Evolutionary conservation across 495 filamentous ascomycete genomes (phyloP), one percentile per base, ranked within the genome.

Genomic region (Annulohypoxylon moriforme): DNA sequence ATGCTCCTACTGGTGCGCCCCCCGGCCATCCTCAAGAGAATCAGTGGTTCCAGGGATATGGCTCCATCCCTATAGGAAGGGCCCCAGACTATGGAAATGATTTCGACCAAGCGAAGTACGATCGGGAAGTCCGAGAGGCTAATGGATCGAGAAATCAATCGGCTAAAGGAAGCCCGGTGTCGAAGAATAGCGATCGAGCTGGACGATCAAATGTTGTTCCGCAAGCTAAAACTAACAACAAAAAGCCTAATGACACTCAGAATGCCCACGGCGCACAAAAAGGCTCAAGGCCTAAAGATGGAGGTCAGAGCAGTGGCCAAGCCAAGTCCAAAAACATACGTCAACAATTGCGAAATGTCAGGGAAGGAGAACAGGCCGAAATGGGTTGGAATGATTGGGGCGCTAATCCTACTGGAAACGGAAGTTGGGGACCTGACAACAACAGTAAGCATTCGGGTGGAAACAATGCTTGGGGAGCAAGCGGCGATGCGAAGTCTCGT

Each of bases 121-220:
- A 47, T 27, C 18, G 40, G n/a, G 33, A 36, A 33, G 24, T 47
- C 5, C 38, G 52, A 18, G 27, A 56, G 20, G 16, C 33, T 31
- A 38, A 22, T 1, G 49, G 49, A 14, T 14, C 60, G n/a, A 36
- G 8, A 53, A 44, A 6, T 27, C 27, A 22, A 31, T 38, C 50
- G n/a, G 36, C 57, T 2, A 53, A 66, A 36, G 40, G 10, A 24
- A 16, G 11, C 31, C 18, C 52, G n/a, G 24, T 14, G 13, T 29
- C 11, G 22, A 70, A 67, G 60, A 42, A 14, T 20, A 67, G 53
- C 38, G 71, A 75, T 20, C 53, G 31, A 2, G 73, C 38, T 16
- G 71, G 73, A 27, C 61, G 63, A 50, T 76, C 76, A 13, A 77
- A 77, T 16, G 66, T 76, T n/a, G 38, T 61, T 20, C 73, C 73